phyloP scores from a whole-genome alignment of 1,139 yeast species.

The Neolecta irregularis region DNA sequence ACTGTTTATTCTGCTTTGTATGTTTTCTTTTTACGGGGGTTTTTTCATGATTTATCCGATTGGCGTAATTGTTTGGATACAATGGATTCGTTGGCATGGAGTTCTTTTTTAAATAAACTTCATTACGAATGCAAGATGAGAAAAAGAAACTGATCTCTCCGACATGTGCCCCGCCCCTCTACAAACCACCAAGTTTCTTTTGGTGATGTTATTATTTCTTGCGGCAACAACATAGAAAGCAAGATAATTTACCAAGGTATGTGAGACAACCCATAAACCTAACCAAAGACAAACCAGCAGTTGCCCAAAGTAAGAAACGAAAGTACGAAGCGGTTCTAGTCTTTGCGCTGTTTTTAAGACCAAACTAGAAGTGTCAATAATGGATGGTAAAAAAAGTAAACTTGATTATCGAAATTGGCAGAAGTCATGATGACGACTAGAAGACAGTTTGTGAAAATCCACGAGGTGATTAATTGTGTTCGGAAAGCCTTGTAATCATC shows the following conservation, averaged over 20 bases:
- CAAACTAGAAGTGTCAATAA: constrained; percentile 2
- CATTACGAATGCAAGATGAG: no score
- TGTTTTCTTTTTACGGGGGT: no score
- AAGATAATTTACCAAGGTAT: constrained; percentile 41
- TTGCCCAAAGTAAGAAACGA: constrained; percentile 63
- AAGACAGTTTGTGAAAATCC: constrained; percentile 65
- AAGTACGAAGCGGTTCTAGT: constrained; percentile 41
- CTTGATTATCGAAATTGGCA: constrained; percentile 9
- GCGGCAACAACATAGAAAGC: no score
- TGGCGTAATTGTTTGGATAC: no score
- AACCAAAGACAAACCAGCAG: constrained; percentile 63
- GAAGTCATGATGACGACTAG: constrained; percentile 48
- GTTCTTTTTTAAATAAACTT: no score
- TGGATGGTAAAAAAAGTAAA: constrained; percentile 2
- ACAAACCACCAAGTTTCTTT: no score
- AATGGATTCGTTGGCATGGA: no score
- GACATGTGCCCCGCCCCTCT: no score
- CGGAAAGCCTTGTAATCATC: constrained; percentile 59
- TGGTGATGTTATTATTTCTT: no score
- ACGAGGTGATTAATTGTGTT: constrained; percentile 61
- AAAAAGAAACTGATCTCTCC: no score
- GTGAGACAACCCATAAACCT: constrained; percentile 52
- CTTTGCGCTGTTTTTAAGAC: constrained; percentile 12
- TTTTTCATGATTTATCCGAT: no score
- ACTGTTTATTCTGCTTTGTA: no score